phyloP scores from a whole-genome alignment of 352 stramenopile species.

The Globisporangium lucens region DNA sequence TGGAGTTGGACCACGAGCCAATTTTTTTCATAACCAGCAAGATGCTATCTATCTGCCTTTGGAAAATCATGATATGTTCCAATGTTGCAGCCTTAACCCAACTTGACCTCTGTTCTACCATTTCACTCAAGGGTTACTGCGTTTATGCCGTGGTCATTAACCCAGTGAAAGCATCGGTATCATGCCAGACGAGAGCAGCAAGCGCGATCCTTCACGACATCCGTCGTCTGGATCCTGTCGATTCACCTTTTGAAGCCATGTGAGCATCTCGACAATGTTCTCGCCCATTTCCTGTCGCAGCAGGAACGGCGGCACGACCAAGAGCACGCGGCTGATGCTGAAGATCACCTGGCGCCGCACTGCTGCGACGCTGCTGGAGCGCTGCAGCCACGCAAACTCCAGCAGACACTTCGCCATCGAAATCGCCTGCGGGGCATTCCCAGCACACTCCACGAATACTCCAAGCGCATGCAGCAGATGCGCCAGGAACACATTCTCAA shows the following conservation, averaged over 20 bases:
- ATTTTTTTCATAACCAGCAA: not conserved
- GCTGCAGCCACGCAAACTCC: conserved; percentile 67
- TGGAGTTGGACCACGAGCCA: not conserved
- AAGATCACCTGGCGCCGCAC: conserved; percentile 76
- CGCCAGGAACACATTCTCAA: conserved; percentile 68
- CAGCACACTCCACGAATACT: conserved; percentile 65
- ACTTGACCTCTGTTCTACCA: not conserved
- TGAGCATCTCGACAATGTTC: conserved; percentile 36
- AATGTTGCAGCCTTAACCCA: too few relatives aligned
- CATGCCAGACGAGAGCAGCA: conserved; percentile 49
- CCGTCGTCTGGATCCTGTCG: conserved; percentile 55
- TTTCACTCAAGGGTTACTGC: not conserved
- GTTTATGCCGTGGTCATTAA: not conserved
- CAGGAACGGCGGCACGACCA: conserved; percentile 55
- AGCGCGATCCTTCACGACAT: conserved; percentile 55
- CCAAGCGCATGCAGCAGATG: conserved; percentile 67
- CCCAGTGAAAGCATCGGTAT: conserved; percentile 29
- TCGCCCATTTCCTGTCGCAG: conserved; percentile 55
- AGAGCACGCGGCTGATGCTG: conserved; percentile 61
- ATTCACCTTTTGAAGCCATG: conserved; percentile 51
- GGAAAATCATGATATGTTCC: too few relatives aligned
- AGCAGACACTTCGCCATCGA: conserved; percentile 70
- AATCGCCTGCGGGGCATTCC: conserved; percentile 50
- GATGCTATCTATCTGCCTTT: not conserved
- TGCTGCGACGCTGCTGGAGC: conserved; percentile 34